phyloP scores from a whole-genome alignment of 2,329 filamentous ascomycete species.

The Colletotrichum ledebouriae region DNA sequence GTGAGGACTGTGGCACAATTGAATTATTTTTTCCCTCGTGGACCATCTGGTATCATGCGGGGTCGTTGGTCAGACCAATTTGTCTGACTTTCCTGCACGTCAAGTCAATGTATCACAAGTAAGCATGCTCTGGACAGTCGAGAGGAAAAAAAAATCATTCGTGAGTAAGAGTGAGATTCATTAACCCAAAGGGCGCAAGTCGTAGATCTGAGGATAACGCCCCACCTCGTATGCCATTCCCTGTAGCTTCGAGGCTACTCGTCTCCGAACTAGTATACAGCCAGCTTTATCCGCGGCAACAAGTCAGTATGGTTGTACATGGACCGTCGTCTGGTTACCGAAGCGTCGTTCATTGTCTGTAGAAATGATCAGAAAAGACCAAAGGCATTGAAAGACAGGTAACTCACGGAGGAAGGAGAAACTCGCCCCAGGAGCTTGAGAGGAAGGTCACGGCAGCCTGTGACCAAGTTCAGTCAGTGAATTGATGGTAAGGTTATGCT shows the following conservation, averaged over 20 bases:
- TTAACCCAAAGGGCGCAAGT: slow-evolving; percentile 20
- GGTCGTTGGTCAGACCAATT: neutral
- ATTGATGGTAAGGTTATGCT: neutral
- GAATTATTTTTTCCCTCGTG: too few relatives aligned
- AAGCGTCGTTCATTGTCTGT: slow-evolving; percentile 38
- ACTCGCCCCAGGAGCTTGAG: slow-evolving; percentile 76
- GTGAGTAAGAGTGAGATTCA: slow-evolving; percentile 30
- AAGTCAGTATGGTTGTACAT: slow-evolving; percentile 38
- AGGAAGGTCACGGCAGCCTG: slow-evolving; percentile 76
- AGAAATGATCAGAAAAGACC: neutral
- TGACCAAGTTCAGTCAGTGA: slow-evolving; percentile 32
- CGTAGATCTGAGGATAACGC: slow-evolving; percentile 15
- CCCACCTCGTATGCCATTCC: slow-evolving; percentile 29
- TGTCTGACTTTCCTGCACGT: neutral
- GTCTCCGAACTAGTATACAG: slow-evolving; percentile 42
- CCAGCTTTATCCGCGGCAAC: slow-evolving; percentile 36
- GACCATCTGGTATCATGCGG: too few relatives aligned
- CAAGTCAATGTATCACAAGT: neutral
- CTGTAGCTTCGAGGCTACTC: slow-evolving; percentile 28
- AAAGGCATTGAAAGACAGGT: neutral
- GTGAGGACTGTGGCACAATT: neutral
- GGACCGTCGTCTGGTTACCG: slow-evolving; percentile 24
- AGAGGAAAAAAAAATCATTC: neutral
- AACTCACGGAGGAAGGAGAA: slow-evolving; percentile 74
- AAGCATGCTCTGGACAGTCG: neutral